phyloP scores from a whole-genome alignment of 805 yeast species.

The Saccharomyces mikatae region DNA sequence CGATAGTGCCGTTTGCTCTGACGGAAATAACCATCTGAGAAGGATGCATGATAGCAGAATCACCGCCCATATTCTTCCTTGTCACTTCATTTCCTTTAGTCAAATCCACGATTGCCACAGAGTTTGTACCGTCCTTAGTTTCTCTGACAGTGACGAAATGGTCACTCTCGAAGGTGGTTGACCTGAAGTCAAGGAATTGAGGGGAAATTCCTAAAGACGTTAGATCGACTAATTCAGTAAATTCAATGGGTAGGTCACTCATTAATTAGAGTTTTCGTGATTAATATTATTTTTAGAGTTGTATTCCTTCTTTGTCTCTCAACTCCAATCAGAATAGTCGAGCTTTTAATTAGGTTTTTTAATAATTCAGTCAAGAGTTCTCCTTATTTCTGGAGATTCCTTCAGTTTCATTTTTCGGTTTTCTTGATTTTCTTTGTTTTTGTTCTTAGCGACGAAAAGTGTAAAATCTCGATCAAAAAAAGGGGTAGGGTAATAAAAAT shows the following conservation, averaged over 20 bases:
- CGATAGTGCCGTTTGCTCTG: slow-evolving; percentile 92
- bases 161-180: slow-evolving; percentile 92
- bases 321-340: not conserved
- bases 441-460: not conserved
- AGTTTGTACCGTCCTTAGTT: slow-evolving; percentile 52
- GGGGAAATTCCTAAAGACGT: slow-evolving; percentile 80
- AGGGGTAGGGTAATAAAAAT: not conserved
- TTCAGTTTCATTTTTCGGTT: not conserved
- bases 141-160: slow-evolving; percentile 79
- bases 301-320: not conserved
- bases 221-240: slow-evolving; percentile 89
- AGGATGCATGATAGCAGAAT: slow-evolving; percentile 95
- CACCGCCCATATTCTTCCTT: slow-evolving; percentile 93
- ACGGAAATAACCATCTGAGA: slow-evolving; percentile 79
- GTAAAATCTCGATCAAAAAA: not conserved
- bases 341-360: not conserved
- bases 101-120: slow-evolving; percentile 91
- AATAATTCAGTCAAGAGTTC: not conserved
- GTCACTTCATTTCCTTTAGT: slow-evolving; percentile 69
- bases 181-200: slow-evolving; percentile 78
- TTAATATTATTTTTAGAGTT: not conserved
- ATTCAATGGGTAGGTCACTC: slow-evolving; percentile 89
- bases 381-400: not conserved
- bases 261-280: slow-evolving; percentile 9
- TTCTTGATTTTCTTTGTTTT: not conserved